A percentile compares a stretch with the other conserved stretches of the same genome.
phyloP scores from a whole-genome alignment of 1,139 yeast species.

The Candida albicans region DNA sequence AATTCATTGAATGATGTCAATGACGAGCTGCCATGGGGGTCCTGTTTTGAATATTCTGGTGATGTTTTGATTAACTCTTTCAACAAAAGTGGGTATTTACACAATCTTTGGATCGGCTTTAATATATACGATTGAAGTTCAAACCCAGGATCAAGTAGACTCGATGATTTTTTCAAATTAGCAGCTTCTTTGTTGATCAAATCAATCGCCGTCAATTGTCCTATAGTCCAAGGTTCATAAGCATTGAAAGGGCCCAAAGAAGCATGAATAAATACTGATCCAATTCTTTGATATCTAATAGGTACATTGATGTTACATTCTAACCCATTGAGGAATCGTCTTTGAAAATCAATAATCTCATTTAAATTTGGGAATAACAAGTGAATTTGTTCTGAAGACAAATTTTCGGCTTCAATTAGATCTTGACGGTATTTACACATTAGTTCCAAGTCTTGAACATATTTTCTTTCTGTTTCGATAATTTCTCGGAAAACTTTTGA shows the following conservation, averaged over 20 bases:
- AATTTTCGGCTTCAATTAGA: conserved; percentile 60
- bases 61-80: conserved; percentile 72
- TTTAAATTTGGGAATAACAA: conserved; percentile 82
- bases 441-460: conserved; percentile 84
- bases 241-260: conserved; percentile 77
- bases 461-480: conserved; percentile 86
- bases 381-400: conserved; percentile 80
- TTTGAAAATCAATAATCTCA: conserved; percentile 86
- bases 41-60: conserved; percentile 23
- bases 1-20: conserved; percentile 69
- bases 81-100: conserved; percentile 86
- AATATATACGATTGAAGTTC: conserved; percentile 87
- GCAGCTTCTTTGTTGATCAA: conserved; percentile 66
- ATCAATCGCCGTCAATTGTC: conserved; percentile 84
- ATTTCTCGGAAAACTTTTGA: conserved; percentile 83
- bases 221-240: conserved; percentile 88
- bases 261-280: conserved; percentile 81
- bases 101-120: conserved; percentile 92
- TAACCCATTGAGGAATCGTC: conserved; percentile 81
- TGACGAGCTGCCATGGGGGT: conserved; percentile 20
- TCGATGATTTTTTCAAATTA: conserved; percentile 55
- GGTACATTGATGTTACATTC: conserved; percentile 85
- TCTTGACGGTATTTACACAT: conserved; percentile 69
- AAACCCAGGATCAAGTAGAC: conserved; percentile 77
- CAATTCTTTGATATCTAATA: conserved; percentile 76